Percentiles rank a stretch among this genome's conserved stretches.
phyloP scores from a whole-genome alignment of 2,329 filamentous ascomycete genomes.

The Dendryphion nanum region DNA sequence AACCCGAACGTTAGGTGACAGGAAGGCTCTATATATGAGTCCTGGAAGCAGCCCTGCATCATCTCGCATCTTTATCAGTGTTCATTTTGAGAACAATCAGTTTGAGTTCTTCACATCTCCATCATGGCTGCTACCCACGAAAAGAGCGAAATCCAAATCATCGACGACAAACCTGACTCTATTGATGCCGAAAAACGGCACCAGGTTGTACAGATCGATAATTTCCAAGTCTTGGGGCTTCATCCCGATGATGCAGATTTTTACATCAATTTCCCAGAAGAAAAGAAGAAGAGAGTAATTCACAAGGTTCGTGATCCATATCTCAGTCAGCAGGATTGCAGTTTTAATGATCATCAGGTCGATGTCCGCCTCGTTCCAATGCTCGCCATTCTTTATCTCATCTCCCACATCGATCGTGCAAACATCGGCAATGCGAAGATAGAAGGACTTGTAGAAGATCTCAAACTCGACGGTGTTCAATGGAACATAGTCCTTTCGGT shows the following conservation, averaged over 20 bases:
- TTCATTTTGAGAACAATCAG: too few species aligned
- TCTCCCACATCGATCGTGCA: slow-evolving; percentile 48
- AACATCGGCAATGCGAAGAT: slow-evolving; percentile 64
- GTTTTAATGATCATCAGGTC: slow-evolving; percentile 7
- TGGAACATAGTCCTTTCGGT: slow-evolving; percentile 63
- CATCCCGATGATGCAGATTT: slow-evolving; percentile 21
- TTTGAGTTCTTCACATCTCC: too few species aligned
- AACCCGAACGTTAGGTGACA: not conserved
- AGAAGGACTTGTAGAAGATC: slow-evolving; percentile 60
- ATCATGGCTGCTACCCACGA: slow-evolving; percentile 8
- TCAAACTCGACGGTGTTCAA: slow-evolving; percentile 53
- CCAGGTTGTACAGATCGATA: slow-evolving; percentile 24
- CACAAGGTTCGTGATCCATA: slow-evolving; percentile 13
- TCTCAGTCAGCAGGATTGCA: not conserved
- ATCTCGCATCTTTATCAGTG: too few species aligned
- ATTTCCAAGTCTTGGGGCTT: slow-evolving; percentile 24
- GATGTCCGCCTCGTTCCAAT: slow-evolving; percentile 35
- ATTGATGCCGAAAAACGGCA: slow-evolving; percentile 14
- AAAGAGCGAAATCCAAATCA: slow-evolving; percentile 20
- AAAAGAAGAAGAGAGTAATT: slow-evolving; percentile 45
- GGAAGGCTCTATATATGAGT: not conserved
- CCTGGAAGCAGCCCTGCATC: too few species aligned
- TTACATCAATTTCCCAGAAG: slow-evolving; percentile 36
- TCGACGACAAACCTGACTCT: slow-evolving; percentile 21
- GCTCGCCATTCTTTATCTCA: slow-evolving; percentile 43